Evolutionary conservation across 495 filamentous ascomycete species (phyloP), one percentile per base, ranked within the genome.

Genomic region (Penicillium soppii): DNA sequence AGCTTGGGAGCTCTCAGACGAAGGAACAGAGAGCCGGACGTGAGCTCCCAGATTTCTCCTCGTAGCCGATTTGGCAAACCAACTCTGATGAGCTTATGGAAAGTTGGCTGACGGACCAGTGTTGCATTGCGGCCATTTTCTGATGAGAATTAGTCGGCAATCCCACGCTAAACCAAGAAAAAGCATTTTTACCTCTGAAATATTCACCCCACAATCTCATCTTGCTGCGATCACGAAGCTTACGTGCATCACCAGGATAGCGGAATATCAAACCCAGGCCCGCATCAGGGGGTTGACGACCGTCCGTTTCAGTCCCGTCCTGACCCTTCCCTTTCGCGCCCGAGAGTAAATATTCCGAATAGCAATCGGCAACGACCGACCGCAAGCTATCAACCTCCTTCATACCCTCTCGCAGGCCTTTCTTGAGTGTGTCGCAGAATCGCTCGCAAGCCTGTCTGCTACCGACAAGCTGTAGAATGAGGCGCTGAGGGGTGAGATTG

Each of bases 161-260:
- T n/a, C 41, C 29, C 10, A 23, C 15, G 25, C 9, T 25, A 22
- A 7, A 17, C 12, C 25, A 26, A 45, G 22, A 16, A 2, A 32
- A 12, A 27, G 5, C 19, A 50, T 65, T 49, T 67, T 53, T 69
- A 84, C 82, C 82, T 73, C 90, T 78, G 39, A 98, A 77, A 69
- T 98, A 97, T 75, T 98, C 94, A 37, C 86, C 86, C 94, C 94
- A 98, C 19, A 98, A 68, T 44, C 94, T 80, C 89, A 98, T 97
- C 77, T 98, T 98, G 59, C 91, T 96, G 33, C 90, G 79, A 72
- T 98, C 95, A 57, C 94, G 80, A 32, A 97, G 79, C 69, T 97
- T 97, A 54, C 88, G 88, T n/a, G 90, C 85, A 77, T 98, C 92
- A 27, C 94, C 94, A 4, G 94, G 94, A 68, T 97, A 98, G 60